Percentiles rank a stretch among this genome's conserved stretches.
These are phyloP conservation scores for Cercophora sp. DNA, from an alignment of 495 filamentous ascomycete genomes.

Conservation along the genomic window DNA sequence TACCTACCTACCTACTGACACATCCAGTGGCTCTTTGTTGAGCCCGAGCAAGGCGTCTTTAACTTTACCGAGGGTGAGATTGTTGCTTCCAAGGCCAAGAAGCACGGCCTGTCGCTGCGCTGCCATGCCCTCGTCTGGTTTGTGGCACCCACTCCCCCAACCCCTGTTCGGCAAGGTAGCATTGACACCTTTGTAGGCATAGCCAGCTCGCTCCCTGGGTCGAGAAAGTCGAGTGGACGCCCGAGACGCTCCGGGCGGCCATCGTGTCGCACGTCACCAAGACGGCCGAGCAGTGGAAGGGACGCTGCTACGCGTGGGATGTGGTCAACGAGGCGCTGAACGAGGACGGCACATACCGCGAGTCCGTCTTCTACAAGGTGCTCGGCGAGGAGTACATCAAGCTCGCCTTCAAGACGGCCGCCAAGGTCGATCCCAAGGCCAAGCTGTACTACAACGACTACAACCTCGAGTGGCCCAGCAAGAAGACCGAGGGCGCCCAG, in stretches of 20 bases:
- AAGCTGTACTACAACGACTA: slow-evolving; percentile 69
- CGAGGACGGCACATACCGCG: slow-evolving; percentile 55
- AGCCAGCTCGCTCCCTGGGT: slow-evolving; percentile 52
- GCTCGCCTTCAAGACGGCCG: slow-evolving; percentile 50
- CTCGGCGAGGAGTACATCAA: slow-evolving; percentile 53
- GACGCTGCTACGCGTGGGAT: slow-evolving; percentile 51
- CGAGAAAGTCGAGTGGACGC: slow-evolving; percentile 42
- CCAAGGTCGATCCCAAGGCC: slow-evolving; percentile 48
- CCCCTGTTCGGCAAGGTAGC: no score
- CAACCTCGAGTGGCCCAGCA: slow-evolving; percentile 52
- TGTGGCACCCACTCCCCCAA: no score
- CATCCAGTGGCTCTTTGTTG: slow-evolving; percentile 42
- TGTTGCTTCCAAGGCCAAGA: slow-evolving; percentile 42
- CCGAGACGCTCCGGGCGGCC: slow-evolving; percentile 41
- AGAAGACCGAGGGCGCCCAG: slow-evolving; percentile 35
- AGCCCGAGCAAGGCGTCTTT: slow-evolving; percentile 43
- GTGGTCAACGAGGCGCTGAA: slow-evolving; percentile 65
- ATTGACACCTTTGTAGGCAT: no score
- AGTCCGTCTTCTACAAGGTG: slow-evolving; percentile 50
- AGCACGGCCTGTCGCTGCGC: slow-evolving; percentile 43
- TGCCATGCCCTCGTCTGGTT: slow-evolving; percentile 59
- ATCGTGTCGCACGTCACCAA: slow-evolving; percentile 49
- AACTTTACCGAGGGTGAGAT: slow-evolving; percentile 47
- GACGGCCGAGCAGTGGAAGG: slow-evolving; percentile 50
- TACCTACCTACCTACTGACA: neutral